A percentile compares a stretch with the other conserved stretches of the same genome.
These are phyloP conservation scores for Apiotrichum siamense DNA, from an alignment of 1,284 basidiomycete species.

Conservation along the genomic window DNA sequence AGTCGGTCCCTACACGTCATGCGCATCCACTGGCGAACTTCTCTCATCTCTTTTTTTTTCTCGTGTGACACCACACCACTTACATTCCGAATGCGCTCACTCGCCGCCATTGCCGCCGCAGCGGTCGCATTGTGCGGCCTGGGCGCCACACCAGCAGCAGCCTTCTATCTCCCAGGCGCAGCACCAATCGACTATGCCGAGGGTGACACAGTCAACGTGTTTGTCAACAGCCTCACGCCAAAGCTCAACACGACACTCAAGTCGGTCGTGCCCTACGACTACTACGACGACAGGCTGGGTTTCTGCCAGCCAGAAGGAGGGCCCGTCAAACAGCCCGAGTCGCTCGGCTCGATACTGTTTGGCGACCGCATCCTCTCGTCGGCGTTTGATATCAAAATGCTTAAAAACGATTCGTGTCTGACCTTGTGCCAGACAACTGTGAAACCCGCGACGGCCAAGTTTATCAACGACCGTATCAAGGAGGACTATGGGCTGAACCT, in stretches of 20 bases:
- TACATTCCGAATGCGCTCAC: not conserved
- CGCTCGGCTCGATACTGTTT: slow-evolving; percentile 86
- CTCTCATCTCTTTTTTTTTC: not conserved
- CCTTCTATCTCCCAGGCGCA: slow-evolving; percentile 65
- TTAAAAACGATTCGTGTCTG: slow-evolving; percentile 58
- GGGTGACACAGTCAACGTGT: slow-evolving; percentile 68
- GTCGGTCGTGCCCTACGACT: slow-evolving; percentile 39
- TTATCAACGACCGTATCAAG: slow-evolving; percentile 83
- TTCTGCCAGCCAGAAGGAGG: slow-evolving; percentile 80
- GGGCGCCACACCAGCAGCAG: slow-evolving; percentile 38
- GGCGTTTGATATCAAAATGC: slow-evolving; percentile 59
- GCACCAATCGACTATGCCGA: slow-evolving; percentile 69
- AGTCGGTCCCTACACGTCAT: too few species aligned
- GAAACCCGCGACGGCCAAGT: slow-evolving; percentile 58
- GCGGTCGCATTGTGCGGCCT: slow-evolving; percentile 13
- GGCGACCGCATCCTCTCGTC: slow-evolving; percentile 93
- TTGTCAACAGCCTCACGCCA: slow-evolving; percentile 75
- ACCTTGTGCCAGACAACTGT: slow-evolving; percentile 65
- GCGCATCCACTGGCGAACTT: not conserved
- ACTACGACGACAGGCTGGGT: slow-evolving; percentile 55
- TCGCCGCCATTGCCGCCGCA: slow-evolving; percentile 10
- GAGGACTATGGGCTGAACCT: slow-evolving; percentile 94
- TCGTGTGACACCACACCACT: too few species aligned
- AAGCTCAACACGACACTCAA: slow-evolving; percentile 76
- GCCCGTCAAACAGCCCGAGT: slow-evolving; percentile 73